Percentiles rank a stretch among this genome's conserved stretches.
Conservation (phyloP, 2,329 filamentous ascomycete genomes). For the Xylariaceae sp. region DNA sequence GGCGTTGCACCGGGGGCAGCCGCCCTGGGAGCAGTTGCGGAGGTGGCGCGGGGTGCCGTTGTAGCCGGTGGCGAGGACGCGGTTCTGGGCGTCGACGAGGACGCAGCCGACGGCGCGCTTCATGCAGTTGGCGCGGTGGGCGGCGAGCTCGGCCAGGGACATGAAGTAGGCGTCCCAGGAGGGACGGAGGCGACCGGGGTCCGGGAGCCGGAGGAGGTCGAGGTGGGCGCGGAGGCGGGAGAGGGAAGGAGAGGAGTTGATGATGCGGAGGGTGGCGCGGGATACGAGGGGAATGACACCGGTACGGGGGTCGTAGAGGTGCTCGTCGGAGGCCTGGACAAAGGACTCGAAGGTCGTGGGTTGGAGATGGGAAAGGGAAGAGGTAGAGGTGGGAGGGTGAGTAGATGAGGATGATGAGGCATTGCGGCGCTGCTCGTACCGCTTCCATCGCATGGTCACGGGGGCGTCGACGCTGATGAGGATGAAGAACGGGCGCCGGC, state of each 20-base stretch:
- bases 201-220: slow-evolving; percentile 68
- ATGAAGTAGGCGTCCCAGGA: slow-evolving; percentile 98
- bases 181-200: slow-evolving; percentile 76
- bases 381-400: slow-evolving; percentile 20
- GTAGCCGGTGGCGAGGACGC: slow-evolving; percentile 89
- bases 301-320: slow-evolving; percentile 64
- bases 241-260: slow-evolving; percentile 76
- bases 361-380: slow-evolving; percentile 8
- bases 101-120: slow-evolving; percentile 94
- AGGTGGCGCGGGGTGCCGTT: slow-evolving; percentile 93
- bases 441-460: slow-evolving; percentile 75
- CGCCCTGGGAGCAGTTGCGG: slow-evolving; percentile 87
- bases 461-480: slow-evolving; percentile 90
- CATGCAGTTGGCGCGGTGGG: slow-evolving; percentile 95
- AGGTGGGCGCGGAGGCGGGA: slow-evolving; percentile 69
- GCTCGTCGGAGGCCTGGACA: slow-evolving; percentile 58
- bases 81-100: slow-evolving; percentile 70
- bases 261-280: slow-evolving; percentile 75
- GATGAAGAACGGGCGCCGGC: slow-evolving; percentile 85
- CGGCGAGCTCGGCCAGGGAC: slow-evolving; percentile 87
- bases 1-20: slow-evolving; percentile 82
- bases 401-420: slow-evolving; percentile 7
- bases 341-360: slow-evolving; percentile 49
- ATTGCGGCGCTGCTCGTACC: slow-evolving; percentile 49
- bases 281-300: slow-evolving; percentile 75